A percentile compares a stretch with the other conserved stretches of the same genome.
Evolutionary conservation across 2,329 filamentous ascomycete species (phyloP).

Genomic region (Lachnum nothofagi): DNA sequence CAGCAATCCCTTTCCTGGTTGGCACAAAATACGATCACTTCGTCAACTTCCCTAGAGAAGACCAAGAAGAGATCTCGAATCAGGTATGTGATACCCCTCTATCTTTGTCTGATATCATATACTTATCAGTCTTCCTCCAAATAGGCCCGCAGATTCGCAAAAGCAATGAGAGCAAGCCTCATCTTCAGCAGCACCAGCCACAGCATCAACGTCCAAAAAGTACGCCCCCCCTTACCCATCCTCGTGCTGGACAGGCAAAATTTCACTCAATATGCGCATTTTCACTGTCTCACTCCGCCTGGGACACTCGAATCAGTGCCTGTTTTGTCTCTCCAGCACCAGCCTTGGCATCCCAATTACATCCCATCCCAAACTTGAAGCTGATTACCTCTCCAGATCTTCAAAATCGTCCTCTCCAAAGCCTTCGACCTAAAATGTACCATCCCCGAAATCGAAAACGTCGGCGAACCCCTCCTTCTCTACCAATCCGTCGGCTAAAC

Average conservation of each 20-base stretch:
- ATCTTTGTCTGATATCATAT: constrained; percentile 1
- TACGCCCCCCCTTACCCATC: constrained; percentile 35
- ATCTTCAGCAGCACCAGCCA: constrained; percentile 99
- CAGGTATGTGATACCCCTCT: constrained; percentile 54
- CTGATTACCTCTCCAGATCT: constrained; percentile 62
- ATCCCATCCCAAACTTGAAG: neutral
- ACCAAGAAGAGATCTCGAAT: constrained; percentile 97
- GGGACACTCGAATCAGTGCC: no score
- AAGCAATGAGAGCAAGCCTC: constrained; percentile 94
- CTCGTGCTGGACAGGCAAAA: no score
- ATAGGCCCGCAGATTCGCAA: constrained; percentile 89
- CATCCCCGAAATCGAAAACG: constrained; percentile 97
- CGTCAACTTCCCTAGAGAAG: constrained; percentile 94
- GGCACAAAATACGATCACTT: constrained; percentile 99
- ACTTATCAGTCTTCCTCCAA: constrained; percentile 4
- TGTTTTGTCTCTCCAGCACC: no score
- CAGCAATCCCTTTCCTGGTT: constrained; percentile 94
- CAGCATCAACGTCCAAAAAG: constrained; percentile 99
- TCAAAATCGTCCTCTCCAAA: constrained; percentile 98
- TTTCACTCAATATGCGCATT: no score
- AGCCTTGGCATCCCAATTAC: neutral
- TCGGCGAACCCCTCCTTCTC: constrained; percentile 88
- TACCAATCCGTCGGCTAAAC: constrained; percentile 58
- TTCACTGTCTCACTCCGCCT: no score
- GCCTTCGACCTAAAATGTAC: constrained; percentile 98